Evolutionary conservation across 208 protist species (phyloP).

Genomic region (Naegleria lovaniensis): DNA sequence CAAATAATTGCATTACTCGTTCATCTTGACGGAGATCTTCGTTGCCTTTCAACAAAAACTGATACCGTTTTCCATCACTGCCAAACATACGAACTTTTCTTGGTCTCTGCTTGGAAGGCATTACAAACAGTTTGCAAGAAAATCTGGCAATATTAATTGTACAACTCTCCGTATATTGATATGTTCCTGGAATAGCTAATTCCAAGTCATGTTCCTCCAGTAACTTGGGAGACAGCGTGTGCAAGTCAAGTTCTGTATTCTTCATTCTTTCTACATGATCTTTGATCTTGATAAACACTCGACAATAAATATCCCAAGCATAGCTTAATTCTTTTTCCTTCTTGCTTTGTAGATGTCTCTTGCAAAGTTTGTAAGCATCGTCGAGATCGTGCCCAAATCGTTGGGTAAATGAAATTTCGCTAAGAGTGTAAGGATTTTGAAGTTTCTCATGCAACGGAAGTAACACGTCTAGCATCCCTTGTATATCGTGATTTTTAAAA

Average conservation of each 20-base stretch:
- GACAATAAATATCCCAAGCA: conserved; percentile 92
- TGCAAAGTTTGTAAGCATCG: conserved; percentile 60
- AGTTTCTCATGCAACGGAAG: conserved; percentile 86
- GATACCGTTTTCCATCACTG: conserved; percentile 88
- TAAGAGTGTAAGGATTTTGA: conserved; percentile 75
- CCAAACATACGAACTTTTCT: conserved; percentile 90
- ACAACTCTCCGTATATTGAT: conserved; percentile 71
- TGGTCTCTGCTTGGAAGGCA: conserved; percentile 98
- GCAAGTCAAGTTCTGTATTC: conserved; percentile 87
- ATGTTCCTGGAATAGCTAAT: conserved; percentile 94
- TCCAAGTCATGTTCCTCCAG: conserved; percentile 81
- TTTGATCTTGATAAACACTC: too few relatives aligned
- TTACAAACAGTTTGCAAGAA: conserved; percentile 81
- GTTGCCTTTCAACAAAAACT: conserved; percentile 97
- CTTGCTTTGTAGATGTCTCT: conserved; percentile 63
- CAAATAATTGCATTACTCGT: conserved; percentile 99
- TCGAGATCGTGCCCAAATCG: conserved; percentile 65
- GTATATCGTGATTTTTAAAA: conserved; percentile 84
- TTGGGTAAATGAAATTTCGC: conserved; percentile 88
- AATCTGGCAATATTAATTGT: conserved; percentile 89
- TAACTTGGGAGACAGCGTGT: conserved; percentile 91
- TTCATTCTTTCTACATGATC: too few relatives aligned
- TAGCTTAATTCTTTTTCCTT: conserved; percentile 80
- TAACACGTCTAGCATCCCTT: conserved; percentile 79
- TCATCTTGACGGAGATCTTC: conserved; percentile 98